A percentile compares a stretch with the other conserved stretches of the same genome.
Evolutionary conservation across 2,329 filamentous ascomycete species (phyloP).

Genomic region (Biscogniauxia mediterranea): DNA sequence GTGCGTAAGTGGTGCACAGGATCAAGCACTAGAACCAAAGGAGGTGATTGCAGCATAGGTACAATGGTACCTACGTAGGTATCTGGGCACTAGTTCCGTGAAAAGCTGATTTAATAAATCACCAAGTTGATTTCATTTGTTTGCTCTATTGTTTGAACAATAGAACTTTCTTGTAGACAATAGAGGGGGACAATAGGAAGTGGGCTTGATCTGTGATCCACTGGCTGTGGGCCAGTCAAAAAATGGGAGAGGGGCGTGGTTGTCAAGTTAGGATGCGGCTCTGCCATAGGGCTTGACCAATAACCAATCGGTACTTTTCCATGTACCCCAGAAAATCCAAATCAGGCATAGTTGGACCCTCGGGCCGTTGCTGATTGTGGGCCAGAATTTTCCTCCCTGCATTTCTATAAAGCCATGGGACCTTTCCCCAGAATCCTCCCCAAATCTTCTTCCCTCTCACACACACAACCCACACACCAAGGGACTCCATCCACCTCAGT

Average conservation of each 20-base stretch:
- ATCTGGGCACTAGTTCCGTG: background rate
- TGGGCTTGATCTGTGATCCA: no score
- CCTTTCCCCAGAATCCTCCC: background rate
- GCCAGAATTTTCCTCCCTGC: background rate
- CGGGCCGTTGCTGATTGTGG: background rate
- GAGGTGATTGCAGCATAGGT: background rate
- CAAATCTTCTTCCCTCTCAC: background rate
- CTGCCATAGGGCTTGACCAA: background rate
- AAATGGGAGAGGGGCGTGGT: no score
- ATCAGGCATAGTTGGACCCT: background rate
- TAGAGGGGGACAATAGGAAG: background rate
- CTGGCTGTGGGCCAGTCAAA: background rate
- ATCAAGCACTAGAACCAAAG: background rate
- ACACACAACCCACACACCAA: background rate
- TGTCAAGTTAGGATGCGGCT: background rate
- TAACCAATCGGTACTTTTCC: background rate
- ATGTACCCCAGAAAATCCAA: background rate
- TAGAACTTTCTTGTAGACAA: background rate
- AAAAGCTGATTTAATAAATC: no score
- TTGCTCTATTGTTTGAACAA: background rate
- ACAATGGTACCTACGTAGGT: background rate
- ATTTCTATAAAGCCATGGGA: background rate
- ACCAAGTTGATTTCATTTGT: no score
- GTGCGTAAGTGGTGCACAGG: background rate
- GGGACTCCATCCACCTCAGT: background rate